phyloP scores from a whole-genome alignment of 176 grass and related monocot genomes.

The Zizania latifolia region DNA sequence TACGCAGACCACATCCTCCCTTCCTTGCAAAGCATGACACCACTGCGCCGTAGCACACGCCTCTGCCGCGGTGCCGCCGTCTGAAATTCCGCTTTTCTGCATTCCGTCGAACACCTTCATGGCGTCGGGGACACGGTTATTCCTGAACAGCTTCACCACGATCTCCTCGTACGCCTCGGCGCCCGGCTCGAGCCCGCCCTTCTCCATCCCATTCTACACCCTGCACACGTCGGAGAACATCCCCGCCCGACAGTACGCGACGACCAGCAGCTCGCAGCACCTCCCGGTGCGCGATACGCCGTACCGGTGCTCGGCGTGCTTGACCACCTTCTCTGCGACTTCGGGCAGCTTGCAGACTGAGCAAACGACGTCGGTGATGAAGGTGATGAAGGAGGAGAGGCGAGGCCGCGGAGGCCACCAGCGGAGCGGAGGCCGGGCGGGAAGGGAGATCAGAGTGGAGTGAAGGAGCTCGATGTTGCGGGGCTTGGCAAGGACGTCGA shows the following conservation, averaged over 20 bases:
- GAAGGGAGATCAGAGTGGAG: conserved; percentile 43
- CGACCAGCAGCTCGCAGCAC: conserved; percentile 46
- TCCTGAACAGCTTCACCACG: conserved; percentile 66
- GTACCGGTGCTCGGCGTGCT: conserved; percentile 43
- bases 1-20: conserved; percentile 43
- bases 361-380: conserved; percentile 42
- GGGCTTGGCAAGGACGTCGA: conserved; percentile 58
- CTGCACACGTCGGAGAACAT: conserved; percentile 49
- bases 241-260: conserved; percentile 58
- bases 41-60: conserved; percentile 37
- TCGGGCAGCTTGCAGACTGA: conserved; percentile 48
- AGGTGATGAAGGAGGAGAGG: too few species aligned
- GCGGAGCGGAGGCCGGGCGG: conserved; percentile 26
- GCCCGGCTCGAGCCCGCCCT: conserved; percentile 42
- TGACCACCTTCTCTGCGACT: conserved; percentile 56
- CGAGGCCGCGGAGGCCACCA: conserved; percentile 47
- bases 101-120: conserved; percentile 62
- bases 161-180: conserved; percentile 53
- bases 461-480: conserved; percentile 62
- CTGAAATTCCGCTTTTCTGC: conserved; percentile 27
- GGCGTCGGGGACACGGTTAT: conserved; percentile 56
- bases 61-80: conserved; percentile 7
- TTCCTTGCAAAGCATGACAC: conserved; percentile 69
- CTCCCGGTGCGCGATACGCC: conserved; percentile 35
- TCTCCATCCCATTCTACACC: conserved; percentile 67